Evolutionary conservation across 1,284 basidiomycete genomes (phyloP), one percentile per base, ranked within the genome.

Genomic region (Melampsora larici-populina): DNA sequence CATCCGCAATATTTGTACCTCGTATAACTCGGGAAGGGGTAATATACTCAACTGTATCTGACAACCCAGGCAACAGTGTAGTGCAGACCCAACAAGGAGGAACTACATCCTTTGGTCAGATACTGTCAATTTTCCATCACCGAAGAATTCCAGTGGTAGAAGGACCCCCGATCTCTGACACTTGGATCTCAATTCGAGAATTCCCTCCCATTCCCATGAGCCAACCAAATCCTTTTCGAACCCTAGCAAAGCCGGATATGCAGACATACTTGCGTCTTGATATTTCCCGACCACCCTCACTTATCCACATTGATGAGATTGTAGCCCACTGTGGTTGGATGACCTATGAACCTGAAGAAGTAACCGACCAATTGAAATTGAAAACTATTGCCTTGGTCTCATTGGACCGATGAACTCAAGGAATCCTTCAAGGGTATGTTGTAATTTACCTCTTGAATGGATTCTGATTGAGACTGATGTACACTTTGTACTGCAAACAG

Each of bases 171-270:
- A 15, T 55, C 24, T 5, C 51, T 15, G 13, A 55, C 15, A 55
- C 51, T 0, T 55, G 51, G 51, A 26, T 26, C 51, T 55, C 51
- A n/a, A 18, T 55, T 3, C 3, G 13, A 36, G 3, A 21, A 6
- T 55, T 55, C 15, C 13, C 17, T 6, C 51, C 51, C 51, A 55
- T 55, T 17, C 51, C 51, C 7, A 21, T 26, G 24, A 55, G 9
- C 9, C 9, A 55, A 55, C 51, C 51, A 2, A 24, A 55, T 24
- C 51, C 51, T 21, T 55, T 55, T 15, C 24, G 13, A 36, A 55
- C 24, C 13, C 51, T 55, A 5, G 13, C 3, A 5, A 66, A 66
- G 18, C 87, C 90, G 0, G 79, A 82, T 1, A 81, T 85, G 7
- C 79, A 79, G 36, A 9, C 36, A 4, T 9, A 36, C 36, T 36